Evolutionary conservation across 129 eudicot species (phyloP), one percentile per base, ranked within the genome.

Genomic region (Chrysanthemum lavandulifolium): DNA sequence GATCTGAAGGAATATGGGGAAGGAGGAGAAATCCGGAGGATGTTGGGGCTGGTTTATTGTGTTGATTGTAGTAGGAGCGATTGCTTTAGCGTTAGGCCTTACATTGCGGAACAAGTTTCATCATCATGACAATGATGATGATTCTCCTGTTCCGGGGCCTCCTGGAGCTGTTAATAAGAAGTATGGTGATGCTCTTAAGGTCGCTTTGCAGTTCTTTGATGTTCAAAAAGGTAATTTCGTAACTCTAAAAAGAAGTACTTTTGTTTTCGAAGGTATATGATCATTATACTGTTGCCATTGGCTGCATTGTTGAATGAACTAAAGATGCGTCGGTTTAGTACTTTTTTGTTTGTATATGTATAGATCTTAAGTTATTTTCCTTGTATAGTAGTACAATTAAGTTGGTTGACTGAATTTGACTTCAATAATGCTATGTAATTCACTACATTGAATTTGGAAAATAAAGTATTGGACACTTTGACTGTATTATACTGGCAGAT

Each of bases 201-300:
- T 85, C 52, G 91, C 98, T 25, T 53, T 86, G 66, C 95, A 92
- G 87, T 92, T 92, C 68, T 84, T 92, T 31, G 95, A 92, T 59
- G 72, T 92, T 56, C 97, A 92, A 50, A 92, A 92, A 85, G 77
- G 97, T 92, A 81, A 67, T 40, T 7, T 40, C 1, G 7, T 33
- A 33, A 33, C 43, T 33, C 21, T 33, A 3, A 4, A 5, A 31
- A 31, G 4, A 31, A 31, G 0, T 31, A 31, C 36, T 31, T 31
- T 31, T 0, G 36, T 31, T 31, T 31, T 31, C 4, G 5, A 31
- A 31, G 36, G 73, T 75, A 57, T 21, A 57, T 18, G 50, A 27
- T 68, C 16, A 59, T 68, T 68, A 16, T 47, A 31, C 19, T 68
- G 21, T 48, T 76, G 47, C 13, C 75, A 27, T 59, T 76, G 13